A percentile compares a stretch with the other conserved stretches of the same genome.
Evolutionary conservation across 495 filamentous ascomycete genomes (phyloP).

Genomic region (Tuber microsphaerosporum): DNA sequence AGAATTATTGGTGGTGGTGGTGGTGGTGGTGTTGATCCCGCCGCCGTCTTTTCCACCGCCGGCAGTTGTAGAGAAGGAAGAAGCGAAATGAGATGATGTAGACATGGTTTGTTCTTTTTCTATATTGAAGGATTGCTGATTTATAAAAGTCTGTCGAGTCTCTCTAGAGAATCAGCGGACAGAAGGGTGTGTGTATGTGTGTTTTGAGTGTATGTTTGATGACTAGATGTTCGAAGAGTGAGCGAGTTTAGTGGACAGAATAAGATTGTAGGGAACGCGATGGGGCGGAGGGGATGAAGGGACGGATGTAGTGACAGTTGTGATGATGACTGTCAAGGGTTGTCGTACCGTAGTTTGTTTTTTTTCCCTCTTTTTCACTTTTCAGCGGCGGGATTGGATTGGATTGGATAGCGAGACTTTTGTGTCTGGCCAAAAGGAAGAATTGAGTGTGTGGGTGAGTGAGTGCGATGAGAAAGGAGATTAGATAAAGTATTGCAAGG

Average conservation of each 20-base stretch:
- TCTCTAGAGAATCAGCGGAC: not conserved
- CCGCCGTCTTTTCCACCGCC: slow-evolving; percentile 15
- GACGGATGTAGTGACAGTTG: not conserved
- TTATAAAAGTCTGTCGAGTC: not conserved
- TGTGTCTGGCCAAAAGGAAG: not conserved
- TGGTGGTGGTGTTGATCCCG: slow-evolving; percentile 13
- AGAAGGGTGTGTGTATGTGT: not conserved
- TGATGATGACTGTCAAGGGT: not conserved
- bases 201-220: not conserved
- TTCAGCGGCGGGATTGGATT: not conserved
- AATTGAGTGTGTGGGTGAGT: not conserved
- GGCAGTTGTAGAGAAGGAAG: slow-evolving; percentile 30
- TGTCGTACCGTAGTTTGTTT: not conserved
- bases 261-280: not conserved
- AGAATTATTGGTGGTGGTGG: slow-evolving; percentile 13
- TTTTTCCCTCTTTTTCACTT: not conserved
- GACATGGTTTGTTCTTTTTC: slow-evolving; percentile 31
- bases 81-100: slow-evolving; percentile 33
- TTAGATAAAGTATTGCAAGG: not conserved
- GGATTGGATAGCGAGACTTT: not conserved
- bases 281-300: not conserved
- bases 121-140: slow-evolving; percentile 3
- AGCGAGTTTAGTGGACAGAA: not conserved
- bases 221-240: not conserved
- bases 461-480: not conserved